Percentiles rank a stretch among this genome's conserved stretches.
Evolutionary conservation across 2,329 filamentous ascomycete genomes (phyloP).

Genomic region (Talaromyces atroroseus): DNA sequence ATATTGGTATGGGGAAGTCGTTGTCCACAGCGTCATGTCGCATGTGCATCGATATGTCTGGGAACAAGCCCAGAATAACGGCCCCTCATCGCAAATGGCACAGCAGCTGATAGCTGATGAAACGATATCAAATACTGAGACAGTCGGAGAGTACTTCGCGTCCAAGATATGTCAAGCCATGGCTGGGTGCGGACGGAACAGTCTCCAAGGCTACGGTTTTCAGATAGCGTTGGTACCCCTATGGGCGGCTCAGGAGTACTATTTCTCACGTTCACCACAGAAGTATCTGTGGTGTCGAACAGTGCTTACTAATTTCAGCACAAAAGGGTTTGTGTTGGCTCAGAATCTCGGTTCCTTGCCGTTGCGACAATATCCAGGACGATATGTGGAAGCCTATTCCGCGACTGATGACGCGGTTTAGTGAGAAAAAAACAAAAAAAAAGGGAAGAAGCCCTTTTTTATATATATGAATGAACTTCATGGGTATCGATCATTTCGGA

Average conservation of each 20-base stretch:
- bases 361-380: constrained; percentile 10
- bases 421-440: background rate
- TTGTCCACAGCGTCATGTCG: constrained; percentile 13
- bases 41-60: constrained; percentile 3
- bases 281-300: constrained; percentile 14
- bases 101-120: background rate
- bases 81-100: background rate
- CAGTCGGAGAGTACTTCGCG: constrained; percentile 11
- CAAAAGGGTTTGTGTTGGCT: constrained; percentile 12
- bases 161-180: constrained; percentile 14
- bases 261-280: background rate
- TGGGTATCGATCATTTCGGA: background rate
- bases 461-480: background rate
- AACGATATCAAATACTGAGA: constrained; percentile 4
- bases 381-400: constrained; percentile 3
- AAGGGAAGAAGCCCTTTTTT: background rate
- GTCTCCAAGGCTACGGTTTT: constrained; percentile 12
- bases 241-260: constrained; percentile 13
- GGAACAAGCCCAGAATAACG: background rate
- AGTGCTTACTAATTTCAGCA: constrained; percentile 14
- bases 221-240: constrained; percentile 12
- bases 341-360: constrained; percentile 7
- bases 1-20: constrained; percentile 14
- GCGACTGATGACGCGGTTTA: background rate
- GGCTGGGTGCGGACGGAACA: constrained; percentile 11